Base-by-base conservation (phyloP, 2,329 filamentous ascomycete genomes). In the Falciphora oryzae region DNA sequence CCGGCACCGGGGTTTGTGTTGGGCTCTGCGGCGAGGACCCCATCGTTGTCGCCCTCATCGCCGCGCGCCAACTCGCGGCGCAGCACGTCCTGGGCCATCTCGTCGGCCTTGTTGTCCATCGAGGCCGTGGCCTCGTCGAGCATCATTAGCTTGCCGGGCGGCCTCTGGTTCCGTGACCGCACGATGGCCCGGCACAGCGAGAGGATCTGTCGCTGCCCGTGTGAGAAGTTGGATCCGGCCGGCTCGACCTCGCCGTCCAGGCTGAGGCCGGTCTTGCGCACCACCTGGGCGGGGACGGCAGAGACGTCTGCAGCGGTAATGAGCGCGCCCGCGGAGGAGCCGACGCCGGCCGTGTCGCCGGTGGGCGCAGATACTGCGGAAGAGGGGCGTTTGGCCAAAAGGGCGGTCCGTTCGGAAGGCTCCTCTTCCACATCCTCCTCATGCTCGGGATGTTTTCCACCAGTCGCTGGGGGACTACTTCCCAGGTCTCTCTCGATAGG, bases 71-170 rank as follows among this genome's bases (percentile, higher is more conserved):
- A 77, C 67, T 84, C 83, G 11, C 75, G 72, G 22, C 83, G 76
- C 38, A 86, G 71, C 2, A 84, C 79, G n/a, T 74, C 73, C 72
- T 86, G 84, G 64, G 86, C 84, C 2, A 80, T 81, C 44, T 77
- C 75, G 66, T 86, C 84, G 31, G 84, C 85, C 71, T 83, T 80
- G 65, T 83, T 83, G 68, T 86, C 84, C 77, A 86, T 84, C 68
- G 81, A 85, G 29, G 83, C 83, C 2, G 84, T 86, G 13, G 84
- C 84, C 71, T 86, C 84, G 69, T 86, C 84, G 14, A 85, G 76
- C 2, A 86, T 73, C 76, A 86, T 80, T 31, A 86, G 74, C 71
- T 82, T 83, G 71, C 80, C 83, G 65, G 80, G 77, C 14, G 38
- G 27, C 22, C 38, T 28, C 38, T 56, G 22, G 44, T 32, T 31